These are phyloP conservation scores for Nemania diffusa DNA, from an alignment of 2,329 filamentous ascomycete genomes.

Conservation along the genomic window DNA sequence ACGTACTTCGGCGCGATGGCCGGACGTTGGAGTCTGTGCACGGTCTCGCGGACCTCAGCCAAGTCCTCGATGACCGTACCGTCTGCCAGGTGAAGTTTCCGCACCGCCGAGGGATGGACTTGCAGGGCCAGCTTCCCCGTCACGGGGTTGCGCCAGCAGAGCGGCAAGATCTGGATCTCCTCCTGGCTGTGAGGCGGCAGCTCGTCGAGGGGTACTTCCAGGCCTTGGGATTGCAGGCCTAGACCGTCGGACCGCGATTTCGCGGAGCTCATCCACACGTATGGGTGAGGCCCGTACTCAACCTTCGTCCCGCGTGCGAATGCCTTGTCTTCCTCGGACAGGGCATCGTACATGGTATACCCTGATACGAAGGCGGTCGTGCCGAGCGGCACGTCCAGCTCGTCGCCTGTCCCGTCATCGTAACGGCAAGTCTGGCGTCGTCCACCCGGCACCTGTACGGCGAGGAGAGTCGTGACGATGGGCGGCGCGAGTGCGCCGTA, in stretches of 20 bases:
- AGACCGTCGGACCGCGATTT: constrained; percentile 75
- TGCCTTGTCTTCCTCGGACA: constrained; percentile 72
- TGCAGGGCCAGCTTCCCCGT: constrained; percentile 76
- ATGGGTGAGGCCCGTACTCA: constrained; percentile 82
- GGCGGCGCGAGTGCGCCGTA: constrained; percentile 77
- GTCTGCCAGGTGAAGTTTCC: constrained; percentile 73
- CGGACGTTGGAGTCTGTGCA: constrained; percentile 75
- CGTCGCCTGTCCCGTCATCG: constrained; percentile 75
- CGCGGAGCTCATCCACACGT: constrained; percentile 81
- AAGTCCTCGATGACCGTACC: constrained; percentile 77
- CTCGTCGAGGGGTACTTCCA: constrained; percentile 67
- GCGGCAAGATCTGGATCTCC: constrained; percentile 77
- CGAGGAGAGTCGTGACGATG: constrained; percentile 76
- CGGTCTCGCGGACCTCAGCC: constrained; percentile 71
- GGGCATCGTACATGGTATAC: constrained; percentile 74
- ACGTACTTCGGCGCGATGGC: constrained; percentile 75
- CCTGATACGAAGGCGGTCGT: constrained; percentile 81
- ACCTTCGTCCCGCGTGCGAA: constrained; percentile 74
- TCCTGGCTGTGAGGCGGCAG: constrained; percentile 72
- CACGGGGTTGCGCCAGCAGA: constrained; percentile 81
- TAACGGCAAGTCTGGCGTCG: constrained; percentile 75
- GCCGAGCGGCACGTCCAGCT: constrained; percentile 74
- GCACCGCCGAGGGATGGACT: constrained; percentile 77
- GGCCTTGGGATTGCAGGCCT: constrained; percentile 73
- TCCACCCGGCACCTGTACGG: constrained; percentile 76